These are phyloP conservation scores for Solanum paucissectum DNA, from an alignment of 257 asterid species.

Conservation along the genomic window DNA sequence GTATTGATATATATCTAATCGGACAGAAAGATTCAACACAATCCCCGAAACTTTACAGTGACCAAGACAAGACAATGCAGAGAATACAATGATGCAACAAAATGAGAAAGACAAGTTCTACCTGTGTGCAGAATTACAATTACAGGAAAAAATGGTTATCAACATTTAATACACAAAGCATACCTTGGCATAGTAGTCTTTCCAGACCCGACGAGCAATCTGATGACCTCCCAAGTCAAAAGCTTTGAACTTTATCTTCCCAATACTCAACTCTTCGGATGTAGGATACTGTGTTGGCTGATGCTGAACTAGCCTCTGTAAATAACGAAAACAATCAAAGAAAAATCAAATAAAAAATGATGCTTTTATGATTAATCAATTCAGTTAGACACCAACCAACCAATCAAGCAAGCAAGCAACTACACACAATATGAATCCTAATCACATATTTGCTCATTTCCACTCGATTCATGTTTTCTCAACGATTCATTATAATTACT, in stretches of 20 bases:
- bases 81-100: neutral
- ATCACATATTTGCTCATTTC: neutral
- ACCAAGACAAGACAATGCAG: neutral
- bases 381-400: neutral
- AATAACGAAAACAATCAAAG: neutral
- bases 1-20: neutral
- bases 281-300: slow-evolving; percentile 13
- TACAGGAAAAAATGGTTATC: neutral
- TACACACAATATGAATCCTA: neutral
- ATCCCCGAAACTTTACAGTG: neutral
- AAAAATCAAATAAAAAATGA: neutral
- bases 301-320: slow-evolving; percentile 13
- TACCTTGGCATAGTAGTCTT: slow-evolving; percentile 7
- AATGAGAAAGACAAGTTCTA: neutral
- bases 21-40: neutral
- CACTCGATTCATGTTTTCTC: neutral
- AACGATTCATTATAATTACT: neutral
- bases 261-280: slow-evolving; percentile 7
- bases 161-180: neutral
- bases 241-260: slow-evolving; percentile 7
- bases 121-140: neutral
- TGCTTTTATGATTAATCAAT: neutral
- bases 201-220: slow-evolving; percentile 4
- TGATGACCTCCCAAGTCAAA: slow-evolving; percentile 6
- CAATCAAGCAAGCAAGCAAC: neutral